Percentiles rank a stretch among this genome's conserved stretches.
These are phyloP conservation scores for Exophiala oligosperma DNA, from an alignment of 2,329 filamentous ascomycete genomes.

Conservation along the genomic window DNA sequence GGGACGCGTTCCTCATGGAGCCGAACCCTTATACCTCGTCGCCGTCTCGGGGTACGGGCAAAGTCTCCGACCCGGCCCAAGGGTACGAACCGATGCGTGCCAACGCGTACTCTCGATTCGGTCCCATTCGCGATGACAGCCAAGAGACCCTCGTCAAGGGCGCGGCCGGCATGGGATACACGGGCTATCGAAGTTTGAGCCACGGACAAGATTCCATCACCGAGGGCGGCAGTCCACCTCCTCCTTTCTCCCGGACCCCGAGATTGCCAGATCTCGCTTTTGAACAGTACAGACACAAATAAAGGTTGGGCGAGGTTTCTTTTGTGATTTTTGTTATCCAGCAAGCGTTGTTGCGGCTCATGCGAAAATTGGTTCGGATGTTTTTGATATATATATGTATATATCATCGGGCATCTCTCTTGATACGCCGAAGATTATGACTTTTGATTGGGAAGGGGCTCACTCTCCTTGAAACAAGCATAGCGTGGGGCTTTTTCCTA, in stretches of 20 bases:
- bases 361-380: neutral
- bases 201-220: slow-evolving; percentile 10
- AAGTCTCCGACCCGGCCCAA: slow-evolving; percentile 16
- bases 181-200: slow-evolving; percentile 24
- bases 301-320: neutral
- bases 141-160: slow-evolving; percentile 21
- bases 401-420: too few species aligned
- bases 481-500: too few species aligned
- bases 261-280: slow-evolving; percentile 24
- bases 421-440: too few species aligned
- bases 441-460: too few species aligned
- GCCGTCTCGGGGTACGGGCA: slow-evolving; percentile 10
- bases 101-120: slow-evolving; percentile 14
- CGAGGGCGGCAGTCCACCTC: slow-evolving; percentile 16
- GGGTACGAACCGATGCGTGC: slow-evolving; percentile 28
- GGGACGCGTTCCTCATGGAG: slow-evolving; percentile 63
- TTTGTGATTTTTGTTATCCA: neutral
- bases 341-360: neutral
- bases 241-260: slow-evolving; percentile 22
- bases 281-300: slow-evolving; percentile 22
- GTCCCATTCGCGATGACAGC: slow-evolving; percentile 16
- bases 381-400: neutral
- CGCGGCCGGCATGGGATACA: slow-evolving; percentile 16
- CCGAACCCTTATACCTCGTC: slow-evolving; percentile 35
- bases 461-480: too few species aligned